phyloP scores from a whole-genome alignment of 2,329 filamentous ascomycete genomes.

The Aspergillus calidoustus region DNA sequence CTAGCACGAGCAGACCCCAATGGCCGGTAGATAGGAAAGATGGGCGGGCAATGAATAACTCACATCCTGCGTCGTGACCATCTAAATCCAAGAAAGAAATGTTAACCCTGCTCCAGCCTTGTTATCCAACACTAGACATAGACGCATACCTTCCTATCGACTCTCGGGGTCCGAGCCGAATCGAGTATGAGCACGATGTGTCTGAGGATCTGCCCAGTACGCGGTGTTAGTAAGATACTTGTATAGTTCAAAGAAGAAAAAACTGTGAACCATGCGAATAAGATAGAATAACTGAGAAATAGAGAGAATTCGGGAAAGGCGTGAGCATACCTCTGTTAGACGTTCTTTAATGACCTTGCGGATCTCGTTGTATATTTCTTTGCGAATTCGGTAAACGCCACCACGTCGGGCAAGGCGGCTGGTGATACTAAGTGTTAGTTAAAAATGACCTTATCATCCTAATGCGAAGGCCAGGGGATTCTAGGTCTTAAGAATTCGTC shows the following conservation, averaged over 20 bases:
- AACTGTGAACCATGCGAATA: background rate
- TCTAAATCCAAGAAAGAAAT: constrained; percentile 11
- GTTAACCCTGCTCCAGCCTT: background rate
- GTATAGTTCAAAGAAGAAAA: background rate
- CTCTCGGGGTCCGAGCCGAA: constrained; percentile 5
- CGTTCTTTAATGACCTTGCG: constrained; percentile 28
- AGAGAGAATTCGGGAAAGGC: background rate
- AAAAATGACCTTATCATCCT: background rate
- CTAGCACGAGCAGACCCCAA: background rate
- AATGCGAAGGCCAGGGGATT: background rate
- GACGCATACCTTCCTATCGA: constrained; percentile 14
- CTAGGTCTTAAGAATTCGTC: background rate
- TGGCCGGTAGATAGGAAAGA: background rate
- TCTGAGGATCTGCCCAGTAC: constrained; percentile 26
- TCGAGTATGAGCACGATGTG: constrained; percentile 31
- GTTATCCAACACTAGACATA: background rate
- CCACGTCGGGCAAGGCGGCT: constrained; percentile 45
- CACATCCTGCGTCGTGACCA: constrained; percentile 24
- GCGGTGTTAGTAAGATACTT: background rate
- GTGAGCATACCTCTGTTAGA: constrained; percentile 27
- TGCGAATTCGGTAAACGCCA: constrained; percentile 36
- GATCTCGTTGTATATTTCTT: constrained; percentile 34
- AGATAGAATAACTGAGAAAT: too few species aligned
- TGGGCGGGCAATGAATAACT: constrained; percentile 1
- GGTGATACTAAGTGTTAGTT: background rate